Base-by-base conservation (phyloP, 768 basidiomycete species). In the Lyophyllum atratum region DNA sequence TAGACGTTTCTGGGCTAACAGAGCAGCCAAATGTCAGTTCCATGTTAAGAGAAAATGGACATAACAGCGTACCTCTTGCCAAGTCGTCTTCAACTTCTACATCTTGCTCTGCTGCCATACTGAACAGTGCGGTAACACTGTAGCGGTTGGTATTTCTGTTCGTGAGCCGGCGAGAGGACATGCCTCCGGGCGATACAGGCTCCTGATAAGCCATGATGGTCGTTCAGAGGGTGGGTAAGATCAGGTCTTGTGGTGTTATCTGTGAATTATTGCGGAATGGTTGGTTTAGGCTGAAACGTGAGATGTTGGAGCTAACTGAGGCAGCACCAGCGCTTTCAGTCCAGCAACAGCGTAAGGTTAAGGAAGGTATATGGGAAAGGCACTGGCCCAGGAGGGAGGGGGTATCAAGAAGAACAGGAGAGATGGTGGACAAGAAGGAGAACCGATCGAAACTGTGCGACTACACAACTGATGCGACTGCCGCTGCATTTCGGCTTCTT, bases 31-130 rank as follows among this genome's bases (percentile, higher is more conserved):
- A 28, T 19, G 17, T 34, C 37, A 57, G 26, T 9, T 19, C 34
- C 25, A 26, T 49, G 33, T 56, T 42, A 17, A 51, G 39, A 49
- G 37, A 56, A 52, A 24, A 26, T 43, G 45, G 47, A 52, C 31
- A 54, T 53, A 25, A 49, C n/a, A 44, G 77, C 86, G 61, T 66
- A 93, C 94, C 93, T 82, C 93, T 80, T 6, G 96, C 94, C 56
- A 98, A 77, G 72, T 98, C 96, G 72, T 98, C 96, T 70, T 97
- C 95, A 44, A 98, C 92, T 72, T 98, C 96, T 11, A 95, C 89
- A 70, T 98, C 96, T 79, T 98, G 95, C 75, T 98, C 96, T 33
- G 96, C 96, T 12, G 95, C 96, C 89, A 98, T 95, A 67, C 92
- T 93, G 71, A 96, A 98, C 64, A 98, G 80, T 25, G 93, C 93